Evolutionary conservation across 345 rosid genomes (phyloP).

Genomic region (Syzygium aqueum): DNA sequence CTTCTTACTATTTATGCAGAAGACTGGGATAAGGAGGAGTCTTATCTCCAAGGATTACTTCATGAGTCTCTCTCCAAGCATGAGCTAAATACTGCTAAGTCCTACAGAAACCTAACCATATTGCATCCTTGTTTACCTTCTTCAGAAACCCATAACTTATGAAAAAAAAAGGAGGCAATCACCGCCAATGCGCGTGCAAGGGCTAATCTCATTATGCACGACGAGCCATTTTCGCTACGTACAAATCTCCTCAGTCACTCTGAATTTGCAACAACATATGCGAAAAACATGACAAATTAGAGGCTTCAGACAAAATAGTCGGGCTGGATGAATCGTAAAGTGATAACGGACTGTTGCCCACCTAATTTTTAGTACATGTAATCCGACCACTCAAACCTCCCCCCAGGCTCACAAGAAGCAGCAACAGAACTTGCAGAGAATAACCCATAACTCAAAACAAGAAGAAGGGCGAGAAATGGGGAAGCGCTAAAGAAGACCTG

Average conservation of each 20-base stretch:
- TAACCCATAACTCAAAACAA: not conserved
- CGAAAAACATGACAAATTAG: not conserved
- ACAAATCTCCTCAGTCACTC: not conserved
- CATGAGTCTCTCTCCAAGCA: not conserved
- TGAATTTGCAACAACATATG: not conserved
- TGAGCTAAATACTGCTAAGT: not conserved
- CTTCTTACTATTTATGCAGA: not conserved
- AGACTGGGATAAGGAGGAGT: not conserved
- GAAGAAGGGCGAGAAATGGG: not conserved
- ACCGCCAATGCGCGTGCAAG: not conserved
- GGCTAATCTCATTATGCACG: not conserved
- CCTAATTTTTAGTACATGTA: not conserved
- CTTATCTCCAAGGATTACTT: not conserved
- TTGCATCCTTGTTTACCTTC: not conserved
- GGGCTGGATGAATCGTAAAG: too few species aligned
- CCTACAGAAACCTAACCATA: not conserved
- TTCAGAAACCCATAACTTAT: not conserved
- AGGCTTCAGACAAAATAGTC: too few species aligned
- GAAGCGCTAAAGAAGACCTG: constrained; percentile 23
- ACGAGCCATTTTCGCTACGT: not conserved
- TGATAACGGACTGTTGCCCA: not conserved
- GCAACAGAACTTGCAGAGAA: not conserved
- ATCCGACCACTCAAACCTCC: not conserved
- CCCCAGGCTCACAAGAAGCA: not conserved
- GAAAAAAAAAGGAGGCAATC: not conserved